Base-by-base conservation (phyloP, 1,284 basidiomycete species). In the Ganoderma multipileum region DNA sequence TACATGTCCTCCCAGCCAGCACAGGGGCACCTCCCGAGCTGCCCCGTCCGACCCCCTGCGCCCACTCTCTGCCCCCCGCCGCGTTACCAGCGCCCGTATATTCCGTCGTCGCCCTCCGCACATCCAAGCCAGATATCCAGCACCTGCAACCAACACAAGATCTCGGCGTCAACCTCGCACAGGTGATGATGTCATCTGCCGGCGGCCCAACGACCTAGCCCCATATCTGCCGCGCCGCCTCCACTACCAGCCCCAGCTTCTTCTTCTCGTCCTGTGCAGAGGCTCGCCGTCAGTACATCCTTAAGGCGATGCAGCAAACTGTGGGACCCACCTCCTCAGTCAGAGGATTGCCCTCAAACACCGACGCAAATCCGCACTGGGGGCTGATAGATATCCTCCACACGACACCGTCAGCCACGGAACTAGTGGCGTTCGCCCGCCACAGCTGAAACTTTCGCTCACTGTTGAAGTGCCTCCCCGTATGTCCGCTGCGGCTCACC, bases 321-420 rank as follows among this genome's bases (percentile, higher is more conserved):
- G 38, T 52, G 44, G 68, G 77, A 77, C 77, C 16, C 54, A 89
- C 87, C 79, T 88, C 83, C 75, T 87, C 85, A 9, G 84, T 87
- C 61, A 91, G 79, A 5, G 85, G 85, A 73, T 91, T 91, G 0
- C 90, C 91, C 71, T 91, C 86, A 75, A 87, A 88, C 28, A 89
- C 87, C 1, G 87, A 89, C 16, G 90, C 89, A 76, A 93, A 93
- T 6, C 92, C 92, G 71, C 92, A 94, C 77, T 94, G 92, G 2
- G 91, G 87, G 63, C 89, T 90, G 73, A 93, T 86, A 64, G 85
- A 86, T 23, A 94, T 80, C 73, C 89, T 91, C 71, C 52, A 54
- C 59, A 28, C 61, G 28, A 26, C 41, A 39, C 68, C n/a, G 30
- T 63, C 55, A 68, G 58, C 61, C 64, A 23, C 61, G 23, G 58